Evolutionary conservation across 2,329 filamentous ascomycete genomes (phyloP).

Genomic region (Colletotrichum destructivum): DNA sequence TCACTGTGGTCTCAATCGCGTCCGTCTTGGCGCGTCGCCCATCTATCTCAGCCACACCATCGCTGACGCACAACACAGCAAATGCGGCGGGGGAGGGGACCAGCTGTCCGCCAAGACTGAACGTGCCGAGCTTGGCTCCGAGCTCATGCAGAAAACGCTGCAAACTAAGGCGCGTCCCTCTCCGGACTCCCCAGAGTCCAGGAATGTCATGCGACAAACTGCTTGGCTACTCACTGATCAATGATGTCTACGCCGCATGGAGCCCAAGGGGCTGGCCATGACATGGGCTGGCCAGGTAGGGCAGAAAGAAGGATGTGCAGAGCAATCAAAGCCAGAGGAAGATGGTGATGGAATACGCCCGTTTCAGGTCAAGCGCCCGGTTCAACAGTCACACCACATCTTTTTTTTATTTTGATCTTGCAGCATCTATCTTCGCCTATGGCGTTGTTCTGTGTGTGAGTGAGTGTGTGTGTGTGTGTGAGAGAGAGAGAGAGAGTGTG

Average conservation of each 20-base stretch:
- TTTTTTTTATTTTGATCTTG: no score
- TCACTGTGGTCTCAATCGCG: background rate
- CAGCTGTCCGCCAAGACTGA: conserved; percentile 36
- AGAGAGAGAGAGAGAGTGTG: no score
- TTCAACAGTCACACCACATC: background rate
- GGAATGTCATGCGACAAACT: conserved; percentile 7
- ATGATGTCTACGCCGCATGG: conserved; percentile 1
- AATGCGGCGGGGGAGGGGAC: conserved; percentile 22
- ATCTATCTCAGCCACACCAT: conserved; percentile 8
- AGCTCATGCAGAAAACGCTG: conserved; percentile 38
- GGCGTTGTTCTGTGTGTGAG: background rate
- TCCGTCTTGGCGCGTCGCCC: background rate
- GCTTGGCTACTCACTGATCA: no score
- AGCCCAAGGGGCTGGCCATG: conserved; percentile 1
- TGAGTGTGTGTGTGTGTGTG: no score
- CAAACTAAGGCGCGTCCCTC: conserved; percentile 23
- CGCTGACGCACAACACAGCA: conserved; percentile 5
- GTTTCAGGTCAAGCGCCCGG: conserved; percentile 26
- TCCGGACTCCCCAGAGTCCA: conserved; percentile 1
- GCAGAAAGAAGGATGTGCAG: conserved; percentile 4
- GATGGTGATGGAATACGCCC: background rate
- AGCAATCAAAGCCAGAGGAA: conserved; percentile 10
- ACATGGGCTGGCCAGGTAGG: background rate
- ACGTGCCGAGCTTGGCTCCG: conserved; percentile 41
- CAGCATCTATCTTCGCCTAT: conserved; percentile 1